phyloP scores from a whole-genome alignment of 768 basidiomycete species.

The Daedalea quercina region DNA sequence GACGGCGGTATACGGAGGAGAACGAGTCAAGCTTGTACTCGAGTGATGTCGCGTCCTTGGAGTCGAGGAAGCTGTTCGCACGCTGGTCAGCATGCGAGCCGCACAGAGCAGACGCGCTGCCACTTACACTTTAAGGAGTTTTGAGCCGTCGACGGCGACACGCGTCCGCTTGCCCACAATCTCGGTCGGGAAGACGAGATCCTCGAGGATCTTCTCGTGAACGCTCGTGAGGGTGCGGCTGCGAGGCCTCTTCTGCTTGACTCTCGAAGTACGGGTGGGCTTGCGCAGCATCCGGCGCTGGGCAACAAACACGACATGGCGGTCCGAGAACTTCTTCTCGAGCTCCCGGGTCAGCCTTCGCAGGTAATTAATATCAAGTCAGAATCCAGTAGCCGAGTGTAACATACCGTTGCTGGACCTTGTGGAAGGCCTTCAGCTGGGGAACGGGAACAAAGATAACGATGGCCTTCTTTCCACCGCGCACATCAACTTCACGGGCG shows the following conservation, averaged over 20 bases:
- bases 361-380: constrained; percentile 2
- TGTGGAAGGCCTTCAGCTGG: constrained; percentile 97
- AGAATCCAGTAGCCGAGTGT: neutral
- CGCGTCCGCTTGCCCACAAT: constrained; percentile 99
- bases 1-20: constrained; percentile 90
- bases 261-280: constrained; percentile 88
- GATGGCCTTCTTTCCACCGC: constrained; percentile 99
- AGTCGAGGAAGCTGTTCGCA: constrained; percentile 78
- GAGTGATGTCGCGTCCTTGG: constrained; percentile 94
- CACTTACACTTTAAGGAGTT: constrained; percentile 95
- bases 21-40: constrained; percentile 99
- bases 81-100: constrained; percentile 3
- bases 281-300: constrained; percentile 98
- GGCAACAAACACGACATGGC: constrained; percentile 97
- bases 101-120: neutral
- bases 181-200: constrained; percentile 98
- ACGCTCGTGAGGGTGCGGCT: constrained; percentile 95
- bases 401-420: constrained; percentile 87
- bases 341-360: constrained; percentile 92
- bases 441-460: constrained; percentile 97
- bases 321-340: constrained; percentile 99
- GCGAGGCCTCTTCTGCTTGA: constrained; percentile 94
- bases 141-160: constrained; percentile 87
- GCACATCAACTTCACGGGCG: constrained; percentile 97
- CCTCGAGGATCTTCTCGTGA: constrained; percentile 98